Base-by-base conservation (phyloP, 805 yeast species). In the Diddensiella santjacobensis region DNA sequence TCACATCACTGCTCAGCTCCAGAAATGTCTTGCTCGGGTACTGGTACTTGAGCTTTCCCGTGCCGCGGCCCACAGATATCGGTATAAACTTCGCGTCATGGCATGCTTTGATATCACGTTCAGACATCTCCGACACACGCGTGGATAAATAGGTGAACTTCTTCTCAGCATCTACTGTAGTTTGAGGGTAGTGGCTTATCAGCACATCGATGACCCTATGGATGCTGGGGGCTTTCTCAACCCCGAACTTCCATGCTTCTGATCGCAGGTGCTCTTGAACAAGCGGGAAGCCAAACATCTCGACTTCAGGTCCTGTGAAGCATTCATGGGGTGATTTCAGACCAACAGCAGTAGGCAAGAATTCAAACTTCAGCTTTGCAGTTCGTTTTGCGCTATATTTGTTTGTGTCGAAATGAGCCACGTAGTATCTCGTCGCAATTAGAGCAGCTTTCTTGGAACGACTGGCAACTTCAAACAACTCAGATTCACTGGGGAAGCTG, bases 181-280 rank as follows among this genome's bases (percentile, higher is more conserved):
- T 41, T 4, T 19, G 29, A 2, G 67, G 64, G 1, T 65, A 69
- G 2, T 37, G 36, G 3, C 33, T 13, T 3, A 58, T 23, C 1
- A 68, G 44, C 1, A 47, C 15, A 13, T 46, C 42, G 29, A 64
- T 33, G 3, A 68, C 47, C 5, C 11, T 22, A 2, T 39, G 31
- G 2, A 60, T 36, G 0, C 55, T 45, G 2, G 73, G 72, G 11
- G 56, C 47, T 22, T 42, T 38, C 8, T 36, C 45, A 1, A 69
- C 62, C 1, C 71, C 71, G 6, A 69, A 54, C 22, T 58, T 55
- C 53, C 60, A 54, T 3, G 64, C 65, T 22, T 58, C 63, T 4
- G 51, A 46, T 6, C 50, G 54, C 26, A 58, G 47, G 11, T 42
- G 40, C 4, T 48, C 49, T 0, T 47, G 46, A 10, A 69, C 53